Evolutionary conservation across 2,329 filamentous ascomycete genomes (phyloP).

Genomic region (Fusarium piperis): DNA sequence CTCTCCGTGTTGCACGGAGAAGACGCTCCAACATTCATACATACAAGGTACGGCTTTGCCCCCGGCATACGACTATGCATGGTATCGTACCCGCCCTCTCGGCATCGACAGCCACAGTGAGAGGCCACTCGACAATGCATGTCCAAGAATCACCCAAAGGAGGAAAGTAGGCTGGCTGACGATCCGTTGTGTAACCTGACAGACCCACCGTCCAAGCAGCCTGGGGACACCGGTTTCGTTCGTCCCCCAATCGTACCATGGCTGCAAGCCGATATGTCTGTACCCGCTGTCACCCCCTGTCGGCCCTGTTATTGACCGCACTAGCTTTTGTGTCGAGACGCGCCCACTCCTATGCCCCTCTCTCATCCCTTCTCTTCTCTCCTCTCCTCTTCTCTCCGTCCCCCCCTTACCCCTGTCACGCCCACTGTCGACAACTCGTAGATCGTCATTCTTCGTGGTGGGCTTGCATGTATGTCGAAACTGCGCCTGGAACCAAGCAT

Average conservation of each 20-base stretch:
- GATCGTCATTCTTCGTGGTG: constrained; percentile 12
- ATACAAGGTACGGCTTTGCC: not conserved
- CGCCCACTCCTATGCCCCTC: not conserved
- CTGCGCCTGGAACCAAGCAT: not conserved
- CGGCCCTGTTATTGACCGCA: not conserved
- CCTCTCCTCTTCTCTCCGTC: not conserved
- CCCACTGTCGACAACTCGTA: not conserved
- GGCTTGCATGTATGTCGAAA: constrained; percentile 2
- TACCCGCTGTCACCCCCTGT: constrained; percentile 15
- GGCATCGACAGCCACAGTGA: not conserved
- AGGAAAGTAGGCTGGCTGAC: constrained; percentile 1
- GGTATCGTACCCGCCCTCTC: not conserved
- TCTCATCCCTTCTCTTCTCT: not conserved
- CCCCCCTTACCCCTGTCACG: not conserved
- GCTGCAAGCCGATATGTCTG: constrained; percentile 3
- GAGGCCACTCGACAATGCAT: constrained; percentile 3
- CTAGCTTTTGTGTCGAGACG: not conserved
- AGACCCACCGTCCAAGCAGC: constrained; percentile 11
- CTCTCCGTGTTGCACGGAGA: not conserved
- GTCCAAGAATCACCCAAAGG: not conserved
- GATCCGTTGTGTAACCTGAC: constrained; percentile 34
- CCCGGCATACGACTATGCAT: not conserved
- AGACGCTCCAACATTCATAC: not conserved
- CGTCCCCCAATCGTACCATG: constrained; percentile 7
- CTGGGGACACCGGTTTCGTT: constrained; percentile 15